A percentile compares a stretch with the other conserved stretches of the same genome.
Evolutionary conservation across 139 green algal species (phyloP).

Genomic region (Picochlorum costavermella): DNA sequence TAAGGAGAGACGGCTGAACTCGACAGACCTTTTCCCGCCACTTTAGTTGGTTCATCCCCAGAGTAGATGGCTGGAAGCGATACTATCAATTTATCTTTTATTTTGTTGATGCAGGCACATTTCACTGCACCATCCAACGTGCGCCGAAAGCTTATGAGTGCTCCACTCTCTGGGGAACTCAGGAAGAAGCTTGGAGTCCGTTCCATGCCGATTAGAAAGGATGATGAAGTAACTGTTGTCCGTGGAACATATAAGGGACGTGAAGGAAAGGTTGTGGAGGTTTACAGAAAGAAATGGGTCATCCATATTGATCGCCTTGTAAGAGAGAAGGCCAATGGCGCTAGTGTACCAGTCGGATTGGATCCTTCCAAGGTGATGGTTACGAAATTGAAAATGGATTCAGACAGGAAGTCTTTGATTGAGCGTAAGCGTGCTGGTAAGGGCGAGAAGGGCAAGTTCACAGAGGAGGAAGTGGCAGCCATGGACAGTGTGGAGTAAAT

Average conservation of each 20-base stretch:
- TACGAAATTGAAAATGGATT: constrained; percentile 99
- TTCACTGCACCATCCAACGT: constrained; percentile 88
- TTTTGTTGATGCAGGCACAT: constrained; percentile 67
- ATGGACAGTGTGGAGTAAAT: constrained; percentile 87
- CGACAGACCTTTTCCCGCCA: not conserved
- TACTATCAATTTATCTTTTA: not conserved
- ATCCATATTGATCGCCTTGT: constrained; percentile 99
- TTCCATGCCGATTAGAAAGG: constrained; percentile 92
- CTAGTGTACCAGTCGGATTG: constrained; percentile 90
- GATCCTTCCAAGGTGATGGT: constrained; percentile 96
- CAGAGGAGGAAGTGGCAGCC: constrained; percentile 70
- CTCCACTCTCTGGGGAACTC: constrained; percentile 84
- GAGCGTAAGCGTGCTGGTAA: constrained; percentile 75
- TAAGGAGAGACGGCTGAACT: too few relatives aligned
- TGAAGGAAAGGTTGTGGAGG: constrained; percentile 32
- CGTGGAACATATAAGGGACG: constrained; percentile 88
- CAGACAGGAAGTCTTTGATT: constrained; percentile 88
- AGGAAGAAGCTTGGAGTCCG: constrained; percentile 85
- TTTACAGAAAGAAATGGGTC: constrained; percentile 99
- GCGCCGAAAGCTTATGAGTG: constrained; percentile 91
- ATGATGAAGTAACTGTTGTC: constrained; percentile 96
- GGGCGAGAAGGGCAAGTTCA: constrained; percentile 91
- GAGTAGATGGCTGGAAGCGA: not conserved
- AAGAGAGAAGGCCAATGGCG: constrained; percentile 97
- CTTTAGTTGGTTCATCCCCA: not conserved